Evolutionary conservation across 176 grass and related monocot genomes (phyloP), one percentile per base, ranked within the genome.

Genomic region (Avena sativa): DNA sequence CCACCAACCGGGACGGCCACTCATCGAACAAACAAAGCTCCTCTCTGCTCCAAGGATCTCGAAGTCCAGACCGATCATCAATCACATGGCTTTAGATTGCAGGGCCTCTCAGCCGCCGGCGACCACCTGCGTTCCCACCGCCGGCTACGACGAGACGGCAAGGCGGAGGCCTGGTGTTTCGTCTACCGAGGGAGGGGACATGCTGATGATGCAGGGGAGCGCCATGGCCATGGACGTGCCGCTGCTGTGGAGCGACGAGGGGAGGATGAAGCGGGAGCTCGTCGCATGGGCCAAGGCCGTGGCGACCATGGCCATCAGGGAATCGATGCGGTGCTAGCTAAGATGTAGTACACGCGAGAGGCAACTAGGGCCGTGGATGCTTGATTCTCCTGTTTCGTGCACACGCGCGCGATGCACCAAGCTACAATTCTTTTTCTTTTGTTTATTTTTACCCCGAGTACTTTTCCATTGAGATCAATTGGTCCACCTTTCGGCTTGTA

Each of bases 271-370:
- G 83, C 82, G 78, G 79, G 86, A 94, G 79, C 72, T 97, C 40
- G 79, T 92, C 15, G 90, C 90, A 9, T 97, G 94, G 92, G 94
- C 94, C 34, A 94, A 94, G 76, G 92, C 92, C 23, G 94, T 97
- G 30, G 94, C 90, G 3, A 83, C 88, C 88, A 92, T 94, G 83
- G 94, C 85, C 70, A 26, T 91, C 78, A 87, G 85, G 74, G 86
- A 84, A 17, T 92, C 80, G 1, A 65, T 79, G 80, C 80, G 63
- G 13, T 64, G 74, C 64, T 82, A 53, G 52, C 52, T 56, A 10
- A 78, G 40, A 25, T 25, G 0, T 8, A 17, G 74, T 16, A 55
- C 25, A 51, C 49, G 14, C 23, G 0, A 25, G n/a, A 49, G 43
- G 43, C 20, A 38, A 71, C 2, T 15, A 2, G 7, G 7, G n/a